Evolutionary conservation across 495 filamentous ascomycete genomes (phyloP).

Genomic region (Penicillium longicatenatum): DNA sequence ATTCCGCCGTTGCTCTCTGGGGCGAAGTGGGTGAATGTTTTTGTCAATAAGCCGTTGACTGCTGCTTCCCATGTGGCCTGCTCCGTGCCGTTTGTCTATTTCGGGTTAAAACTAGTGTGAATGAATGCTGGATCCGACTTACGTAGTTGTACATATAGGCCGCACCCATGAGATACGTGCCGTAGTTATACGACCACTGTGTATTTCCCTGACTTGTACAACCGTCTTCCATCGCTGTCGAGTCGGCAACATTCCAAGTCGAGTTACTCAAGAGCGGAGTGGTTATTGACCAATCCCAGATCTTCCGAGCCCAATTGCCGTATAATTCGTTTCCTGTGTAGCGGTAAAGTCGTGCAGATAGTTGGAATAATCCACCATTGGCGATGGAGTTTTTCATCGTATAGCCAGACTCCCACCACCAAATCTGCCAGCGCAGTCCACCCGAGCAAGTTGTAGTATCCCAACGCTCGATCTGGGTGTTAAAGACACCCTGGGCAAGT

Average conservation of each 20-base stretch:
- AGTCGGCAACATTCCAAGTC: constrained; percentile 61
- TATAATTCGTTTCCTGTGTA: constrained; percentile 68
- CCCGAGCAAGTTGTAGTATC: constrained; percentile 50
- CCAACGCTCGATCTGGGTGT: constrained; percentile 60
- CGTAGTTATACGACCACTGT: constrained; percentile 72
- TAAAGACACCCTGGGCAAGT: constrained; percentile 77
- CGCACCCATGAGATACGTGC: constrained; percentile 66
- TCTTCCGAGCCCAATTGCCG: constrained; percentile 63
- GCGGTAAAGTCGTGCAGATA: constrained; percentile 66
- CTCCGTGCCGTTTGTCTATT: constrained; percentile 15
- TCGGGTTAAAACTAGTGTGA: constrained; percentile 5
- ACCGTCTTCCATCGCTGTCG: constrained; percentile 51
- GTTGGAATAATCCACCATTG: constrained; percentile 71
- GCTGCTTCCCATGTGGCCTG: constrained; percentile 51
- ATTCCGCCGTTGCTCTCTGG: constrained; percentile 50
- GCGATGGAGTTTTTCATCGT: constrained; percentile 69
- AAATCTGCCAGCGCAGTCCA: constrained; percentile 60
- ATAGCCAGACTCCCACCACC: constrained; percentile 50
- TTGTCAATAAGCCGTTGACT: constrained; percentile 54
- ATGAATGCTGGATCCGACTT: constrained; percentile 14
- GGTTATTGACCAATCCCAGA: constrained; percentile 62
- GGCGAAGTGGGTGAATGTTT: constrained; percentile 44
- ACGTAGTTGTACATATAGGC: constrained; percentile 72
- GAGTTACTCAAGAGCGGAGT: constrained; percentile 50
- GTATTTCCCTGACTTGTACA: constrained; percentile 57